Evolutionary conservation across 805 yeast genomes (phyloP).

Genomic region (Yarrowia divulgata): DNA sequence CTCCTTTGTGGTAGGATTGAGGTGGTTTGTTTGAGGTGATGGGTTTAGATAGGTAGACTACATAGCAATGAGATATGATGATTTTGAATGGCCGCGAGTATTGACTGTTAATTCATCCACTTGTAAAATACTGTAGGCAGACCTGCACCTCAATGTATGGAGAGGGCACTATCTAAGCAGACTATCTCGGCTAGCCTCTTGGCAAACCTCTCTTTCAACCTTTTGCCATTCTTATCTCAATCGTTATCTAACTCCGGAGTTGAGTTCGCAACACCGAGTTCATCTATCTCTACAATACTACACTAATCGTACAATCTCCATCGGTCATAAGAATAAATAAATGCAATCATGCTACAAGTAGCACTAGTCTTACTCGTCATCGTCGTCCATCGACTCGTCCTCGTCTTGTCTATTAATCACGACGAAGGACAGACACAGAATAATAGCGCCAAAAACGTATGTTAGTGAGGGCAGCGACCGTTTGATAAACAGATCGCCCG

Average conservation of each 20-base stretch:
- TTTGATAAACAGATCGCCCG: slow-evolving; percentile 83
- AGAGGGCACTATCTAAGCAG: neutral
- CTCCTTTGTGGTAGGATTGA: slow-evolving; percentile 42
- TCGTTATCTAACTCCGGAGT: neutral
- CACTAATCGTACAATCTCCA: neutral
- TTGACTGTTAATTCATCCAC: too few species aligned
- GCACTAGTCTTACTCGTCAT: neutral
- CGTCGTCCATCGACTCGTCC: slow-evolving; percentile 54
- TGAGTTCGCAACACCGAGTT: too few species aligned
- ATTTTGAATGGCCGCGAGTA: neutral
- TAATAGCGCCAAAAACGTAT: slow-evolving; percentile 78
- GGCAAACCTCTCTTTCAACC: neutral
- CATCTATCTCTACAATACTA: too few species aligned
- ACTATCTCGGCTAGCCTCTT: neutral
- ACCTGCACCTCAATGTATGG: neutral
- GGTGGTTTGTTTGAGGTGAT: too few species aligned
- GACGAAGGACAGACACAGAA: slow-evolving; percentile 83
- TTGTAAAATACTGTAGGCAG: too few species aligned
- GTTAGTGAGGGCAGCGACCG: slow-evolving; percentile 64
- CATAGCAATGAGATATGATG: slow-evolving; percentile 2
- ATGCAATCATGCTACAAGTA: slow-evolving; percentile 15
- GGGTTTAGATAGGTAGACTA: neutral
- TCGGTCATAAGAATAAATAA: slow-evolving; percentile 6
- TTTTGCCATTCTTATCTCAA: slow-evolving; percentile 1
- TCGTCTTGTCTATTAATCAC: slow-evolving; percentile 82